Conservation (phyloP, 176 grass and related monocot species). For the Oryza officinalis region DNA sequence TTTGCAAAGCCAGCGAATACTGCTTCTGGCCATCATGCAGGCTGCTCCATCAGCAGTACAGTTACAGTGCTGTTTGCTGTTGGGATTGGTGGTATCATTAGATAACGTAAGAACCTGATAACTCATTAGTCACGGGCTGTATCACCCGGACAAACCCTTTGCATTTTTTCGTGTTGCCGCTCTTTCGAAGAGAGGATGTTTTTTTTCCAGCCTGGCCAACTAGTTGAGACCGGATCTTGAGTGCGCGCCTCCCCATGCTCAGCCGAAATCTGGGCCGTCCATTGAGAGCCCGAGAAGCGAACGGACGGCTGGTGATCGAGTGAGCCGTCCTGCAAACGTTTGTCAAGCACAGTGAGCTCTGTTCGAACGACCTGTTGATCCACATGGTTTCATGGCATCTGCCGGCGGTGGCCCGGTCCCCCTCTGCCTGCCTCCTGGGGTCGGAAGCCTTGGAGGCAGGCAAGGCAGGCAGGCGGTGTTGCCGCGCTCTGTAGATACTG, state of each 20-base stretch:
- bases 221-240: not conserved
- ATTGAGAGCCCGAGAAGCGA: not conserved
- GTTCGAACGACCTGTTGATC: conserved; percentile 29
- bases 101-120: not conserved
- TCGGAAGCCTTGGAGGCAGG: conserved; percentile 3
- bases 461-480: not conserved
- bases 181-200: not conserved
- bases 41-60: conserved; percentile 23
- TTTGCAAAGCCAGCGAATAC: conserved; percentile 24
- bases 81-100: conserved; percentile 14
- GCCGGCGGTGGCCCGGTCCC: conserved; percentile 8
- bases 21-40: conserved; percentile 5
- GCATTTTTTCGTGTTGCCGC: not conserved
- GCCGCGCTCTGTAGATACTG: conserved; percentile 12
- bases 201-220: not conserved
- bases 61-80: conserved; percentile 27
- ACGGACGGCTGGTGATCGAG: not conserved
- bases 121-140: not conserved
- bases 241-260: not conserved
- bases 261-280: not conserved
- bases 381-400: conserved; percentile 43
- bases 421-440: conserved; percentile 3
- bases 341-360: conserved; percentile 6
- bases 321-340: conserved; percentile 3
- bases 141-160: not conserved